These are phyloP conservation scores for Claviceps cyperi DNA, from an alignment of 2,329 filamentous ascomycete species.

Conservation along the genomic window DNA sequence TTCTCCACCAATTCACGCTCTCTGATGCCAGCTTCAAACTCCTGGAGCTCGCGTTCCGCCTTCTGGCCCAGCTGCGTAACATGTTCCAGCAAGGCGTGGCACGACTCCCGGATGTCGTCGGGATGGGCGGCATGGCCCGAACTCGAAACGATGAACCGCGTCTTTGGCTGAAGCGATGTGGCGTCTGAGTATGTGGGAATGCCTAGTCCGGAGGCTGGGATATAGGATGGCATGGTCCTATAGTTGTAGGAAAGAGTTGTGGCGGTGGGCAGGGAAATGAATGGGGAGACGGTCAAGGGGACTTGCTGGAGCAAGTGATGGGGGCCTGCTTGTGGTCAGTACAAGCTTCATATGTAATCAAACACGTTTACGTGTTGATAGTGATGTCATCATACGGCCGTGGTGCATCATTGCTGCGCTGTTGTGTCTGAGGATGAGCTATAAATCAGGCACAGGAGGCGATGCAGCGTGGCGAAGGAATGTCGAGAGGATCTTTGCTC, in stretches of 20 bases:
- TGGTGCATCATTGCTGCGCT: slow-evolving; percentile 15
- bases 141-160: slow-evolving; percentile 61
- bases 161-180: slow-evolving; percentile 29
- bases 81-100: slow-evolving; percentile 63
- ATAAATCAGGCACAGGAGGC: background rate
- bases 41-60: slow-evolving; percentile 50
- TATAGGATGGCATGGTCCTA: slow-evolving; percentile 72
- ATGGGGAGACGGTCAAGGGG: slow-evolving; percentile 84
- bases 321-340: slow-evolving; percentile 37
- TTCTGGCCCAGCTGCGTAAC: slow-evolving; percentile 54
- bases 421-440: background rate
- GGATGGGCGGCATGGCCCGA: slow-evolving; percentile 76
- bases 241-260: slow-evolving; percentile 93
- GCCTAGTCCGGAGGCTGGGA: slow-evolving; percentile 39
- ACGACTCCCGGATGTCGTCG: slow-evolving; percentile 71
- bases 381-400: slow-evolving; percentile 17
- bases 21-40: slow-evolving; percentile 53
- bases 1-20: slow-evolving; percentile 64
- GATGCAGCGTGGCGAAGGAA: background rate
- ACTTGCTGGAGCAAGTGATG: slow-evolving; percentile 86
- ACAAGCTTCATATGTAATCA: background rate
- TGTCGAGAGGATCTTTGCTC: background rate
- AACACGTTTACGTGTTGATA: background rate
- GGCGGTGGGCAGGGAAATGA: slow-evolving; percentile 77
- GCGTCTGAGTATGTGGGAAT: slow-evolving; percentile 22